Evolutionary conservation across 345 rosid genomes (phyloP), one percentile per base, ranked within the genome.

Genomic region (Murraya paniculata): DNA sequence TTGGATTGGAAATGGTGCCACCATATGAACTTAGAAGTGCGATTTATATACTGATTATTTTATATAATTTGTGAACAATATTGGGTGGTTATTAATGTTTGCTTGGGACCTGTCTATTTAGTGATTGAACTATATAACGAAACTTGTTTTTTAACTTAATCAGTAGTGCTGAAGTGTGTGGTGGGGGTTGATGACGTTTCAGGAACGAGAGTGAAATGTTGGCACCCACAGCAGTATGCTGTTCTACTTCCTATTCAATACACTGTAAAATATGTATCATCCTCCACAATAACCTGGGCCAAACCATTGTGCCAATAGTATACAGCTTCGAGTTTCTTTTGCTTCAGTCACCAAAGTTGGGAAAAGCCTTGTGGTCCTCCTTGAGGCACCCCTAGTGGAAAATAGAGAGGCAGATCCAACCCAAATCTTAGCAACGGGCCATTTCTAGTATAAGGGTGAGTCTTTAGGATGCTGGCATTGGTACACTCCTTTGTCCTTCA

Each of bases 281-380:
- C 18, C 18, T 45, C 53, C 53, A 45, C 1, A 2, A 45, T 45
- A 18, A 45, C 18, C 18, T 45, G 0, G 83, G 22, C 85, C 85
- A n/a, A 86, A 79, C 67, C 87, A 84, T 59, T 82, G 79, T n/a
- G 60, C 84, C 81, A 45, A 45, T 0, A 45, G 0, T 11, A 1
- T 45, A 4, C 39, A 38, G 8, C 83, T 86, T 7, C 81, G 85
- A 22, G 84, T 86, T 55, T 73, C 88, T 33, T 86, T 50, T 88
- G 81, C 50, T 82, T 86, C 41, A 39, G 75, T 72, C 75, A 57
- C 83, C 98, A 92, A 82, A 92, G 87, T 64, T 89, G 90, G 59
- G 96, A 86, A 59, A 95, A 90, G 75, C 92, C 91, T 19, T 93
- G 90, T 60, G 98, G 95, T 31, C 92, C 92, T 68, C 80, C 90